These are phyloP conservation scores for Bertia moriformis DNA, from an alignment of 2,329 filamentous ascomycete genomes.

Conservation along the genomic window DNA sequence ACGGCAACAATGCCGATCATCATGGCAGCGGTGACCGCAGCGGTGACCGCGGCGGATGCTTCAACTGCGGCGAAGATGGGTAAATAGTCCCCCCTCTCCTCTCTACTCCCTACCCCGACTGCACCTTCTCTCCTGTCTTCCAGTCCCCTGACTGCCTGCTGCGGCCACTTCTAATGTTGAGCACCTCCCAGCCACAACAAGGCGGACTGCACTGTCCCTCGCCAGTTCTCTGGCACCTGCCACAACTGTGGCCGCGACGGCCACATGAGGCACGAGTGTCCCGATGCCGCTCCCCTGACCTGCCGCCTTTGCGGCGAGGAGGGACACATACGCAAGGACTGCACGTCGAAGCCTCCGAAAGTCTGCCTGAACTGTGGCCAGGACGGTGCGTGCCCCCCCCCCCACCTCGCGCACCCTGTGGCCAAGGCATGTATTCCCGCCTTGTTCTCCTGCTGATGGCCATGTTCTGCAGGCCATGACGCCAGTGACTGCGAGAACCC, in stretches of 20 bases:
- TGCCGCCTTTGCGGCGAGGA: slow-evolving; percentile 45
- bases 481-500: slow-evolving; percentile 40
- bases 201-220: slow-evolving; percentile 18
- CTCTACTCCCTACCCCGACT: too few species aligned
- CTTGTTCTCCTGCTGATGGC: slow-evolving; percentile 1
- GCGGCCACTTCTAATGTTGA: slow-evolving; percentile 10
- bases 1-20: background rate
- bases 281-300: slow-evolving; percentile 34
- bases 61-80: background rate
- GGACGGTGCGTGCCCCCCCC: slow-evolving; percentile 28
- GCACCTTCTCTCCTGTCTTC: too few species aligned
- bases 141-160: too few species aligned
- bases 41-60: background rate
- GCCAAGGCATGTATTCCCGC: background rate
- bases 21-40: background rate
- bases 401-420: background rate
- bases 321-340: slow-evolving; percentile 45
- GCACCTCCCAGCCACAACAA: slow-evolving; percentile 7
- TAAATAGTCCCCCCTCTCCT: background rate
- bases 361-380: slow-evolving; percentile 47
- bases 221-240: slow-evolving; percentile 13
- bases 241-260: slow-evolving; percentile 32
- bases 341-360: slow-evolving; percentile 39
- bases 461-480: slow-evolving; percentile 35
- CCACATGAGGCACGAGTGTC: slow-evolving; percentile 48